Evolutionary conservation across 176 grass and related monocot species (phyloP).

Genomic region (Musa troglodytarum): DNA sequence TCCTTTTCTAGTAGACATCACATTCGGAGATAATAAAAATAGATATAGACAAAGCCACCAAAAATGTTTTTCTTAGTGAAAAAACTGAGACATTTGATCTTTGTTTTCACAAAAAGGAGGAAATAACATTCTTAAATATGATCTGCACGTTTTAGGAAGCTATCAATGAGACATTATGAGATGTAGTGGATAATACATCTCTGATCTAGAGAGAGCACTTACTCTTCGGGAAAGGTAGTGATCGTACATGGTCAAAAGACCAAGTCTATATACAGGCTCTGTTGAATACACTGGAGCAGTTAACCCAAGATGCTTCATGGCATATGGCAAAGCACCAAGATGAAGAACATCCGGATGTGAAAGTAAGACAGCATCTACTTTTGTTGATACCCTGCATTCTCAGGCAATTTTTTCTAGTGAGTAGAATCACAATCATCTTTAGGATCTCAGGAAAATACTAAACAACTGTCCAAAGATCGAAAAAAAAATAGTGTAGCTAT

Average conservation of each 20-base stretch:
- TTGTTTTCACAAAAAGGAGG: too few relatives aligned
- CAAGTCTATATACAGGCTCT: slow-evolving; percentile 91
- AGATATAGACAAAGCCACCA: too few relatives aligned
- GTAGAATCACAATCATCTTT: neutral
- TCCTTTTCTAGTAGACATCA: too few relatives aligned
- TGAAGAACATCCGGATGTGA: slow-evolving; percentile 89
- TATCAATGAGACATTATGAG: too few relatives aligned
- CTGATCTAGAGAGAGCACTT: slow-evolving; percentile 26
- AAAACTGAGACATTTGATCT: too few relatives aligned
- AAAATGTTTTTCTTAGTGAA: too few relatives aligned
- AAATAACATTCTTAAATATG: too few relatives aligned
- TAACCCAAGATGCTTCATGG: slow-evolving; percentile 73
- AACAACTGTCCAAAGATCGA: slow-evolving; percentile 1
- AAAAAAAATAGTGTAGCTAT: neutral
- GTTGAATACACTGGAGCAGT: slow-evolving; percentile 86
- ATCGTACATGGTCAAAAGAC: slow-evolving; percentile 96
- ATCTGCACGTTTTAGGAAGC: too few relatives aligned
- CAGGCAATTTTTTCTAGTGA: slow-evolving; percentile 7
- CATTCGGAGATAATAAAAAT: too few relatives aligned
- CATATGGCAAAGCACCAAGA: slow-evolving; percentile 95
- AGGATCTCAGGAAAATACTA: neutral
- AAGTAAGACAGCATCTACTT: slow-evolving; percentile 72
- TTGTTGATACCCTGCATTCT: slow-evolving; percentile 58
- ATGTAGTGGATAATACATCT: neutral
- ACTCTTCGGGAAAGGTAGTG: slow-evolving; percentile 79